Percentiles rank a stretch among this genome's conserved stretches.
Evolutionary conservation across 768 basidiomycete genomes (phyloP).

Genomic region (Leccinum olivaceopallidum): DNA sequence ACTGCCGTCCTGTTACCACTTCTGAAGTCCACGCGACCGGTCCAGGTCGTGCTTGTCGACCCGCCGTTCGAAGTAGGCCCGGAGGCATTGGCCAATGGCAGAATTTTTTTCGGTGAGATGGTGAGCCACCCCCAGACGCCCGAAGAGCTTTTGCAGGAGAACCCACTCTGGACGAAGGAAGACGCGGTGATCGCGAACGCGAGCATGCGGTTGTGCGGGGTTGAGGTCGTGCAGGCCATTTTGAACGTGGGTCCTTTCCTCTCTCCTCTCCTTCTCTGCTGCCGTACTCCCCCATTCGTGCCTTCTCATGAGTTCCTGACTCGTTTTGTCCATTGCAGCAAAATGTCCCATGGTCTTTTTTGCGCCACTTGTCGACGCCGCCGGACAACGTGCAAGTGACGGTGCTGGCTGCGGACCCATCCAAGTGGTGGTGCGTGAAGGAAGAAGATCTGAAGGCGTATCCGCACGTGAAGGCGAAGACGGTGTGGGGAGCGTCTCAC

Average conservation of each 20-base stretch:
- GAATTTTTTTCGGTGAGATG: too few species aligned
- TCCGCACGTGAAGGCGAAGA: constrained; percentile 5
- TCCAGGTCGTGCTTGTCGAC: constrained; percentile 22
- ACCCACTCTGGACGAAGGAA: constrained; percentile 2
- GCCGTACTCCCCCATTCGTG: not conserved
- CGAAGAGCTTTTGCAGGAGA: not conserved
- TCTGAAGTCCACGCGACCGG: constrained; percentile 9
- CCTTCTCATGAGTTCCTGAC: not conserved
- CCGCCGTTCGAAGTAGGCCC: constrained; percentile 11
- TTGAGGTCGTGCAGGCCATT: constrained; percentile 5
- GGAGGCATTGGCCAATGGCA: not conserved
- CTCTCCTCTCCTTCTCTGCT: not conserved
- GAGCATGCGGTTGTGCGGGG: constrained; percentile 7
- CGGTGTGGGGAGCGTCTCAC: constrained; percentile 17
- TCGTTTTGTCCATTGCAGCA: constrained; percentile 8
- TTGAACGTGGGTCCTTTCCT: constrained; percentile 13
- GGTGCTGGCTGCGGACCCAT: constrained; percentile 17
- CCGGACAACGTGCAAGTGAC: constrained; percentile 14
- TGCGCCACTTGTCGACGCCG: not conserved
- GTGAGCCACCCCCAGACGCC: not conserved
- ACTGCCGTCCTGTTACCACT: constrained; percentile 13
- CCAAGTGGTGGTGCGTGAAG: not conserved
- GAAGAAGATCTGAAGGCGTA: constrained; percentile 7
- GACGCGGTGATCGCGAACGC: not conserved
- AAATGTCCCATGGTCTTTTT: constrained; percentile 25